Evolutionary conservation across 139 green algal genomes (phyloP).

Genomic region (Nannochloris sp.): DNA sequence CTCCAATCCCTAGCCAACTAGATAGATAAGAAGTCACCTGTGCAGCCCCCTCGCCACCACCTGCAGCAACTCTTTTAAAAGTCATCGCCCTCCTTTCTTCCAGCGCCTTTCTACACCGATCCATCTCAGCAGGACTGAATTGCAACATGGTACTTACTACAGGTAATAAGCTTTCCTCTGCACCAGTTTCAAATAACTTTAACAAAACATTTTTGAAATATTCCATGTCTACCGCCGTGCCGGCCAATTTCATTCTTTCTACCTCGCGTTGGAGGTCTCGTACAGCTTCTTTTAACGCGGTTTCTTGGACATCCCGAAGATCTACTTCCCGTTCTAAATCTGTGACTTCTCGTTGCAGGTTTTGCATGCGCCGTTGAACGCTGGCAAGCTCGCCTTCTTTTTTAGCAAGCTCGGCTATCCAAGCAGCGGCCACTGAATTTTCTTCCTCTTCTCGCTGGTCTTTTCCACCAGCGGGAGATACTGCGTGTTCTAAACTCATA

Average conservation of each 20-base stretch:
- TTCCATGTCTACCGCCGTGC: conserved; percentile 33
- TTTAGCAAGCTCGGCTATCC: conserved; percentile 21
- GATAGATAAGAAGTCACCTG: conserved; percentile 7
- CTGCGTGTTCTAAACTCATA: too few relatives aligned
- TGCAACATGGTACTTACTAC: conserved; percentile 42
- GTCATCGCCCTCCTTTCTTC: not conserved
- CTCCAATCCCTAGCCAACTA: conserved; percentile 1
- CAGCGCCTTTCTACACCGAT: conserved; percentile 30
- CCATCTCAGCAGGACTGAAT: conserved; percentile 40
- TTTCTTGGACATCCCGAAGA: conserved; percentile 38
- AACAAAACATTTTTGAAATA: conserved; percentile 56
- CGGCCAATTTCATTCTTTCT: conserved; percentile 23
- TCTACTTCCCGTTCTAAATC: conserved; percentile 39
- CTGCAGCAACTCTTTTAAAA: not conserved
- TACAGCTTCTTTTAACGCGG: conserved; percentile 45
- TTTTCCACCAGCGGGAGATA: too few relatives aligned
- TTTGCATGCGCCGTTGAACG: not conserved
- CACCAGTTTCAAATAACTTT: conserved; percentile 50
- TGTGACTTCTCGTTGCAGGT: conserved; percentile 29
- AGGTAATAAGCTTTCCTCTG: conserved; percentile 36
- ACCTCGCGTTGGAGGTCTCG: conserved; percentile 37
- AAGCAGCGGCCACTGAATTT: not conserved
- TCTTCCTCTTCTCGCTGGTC: too few relatives aligned
- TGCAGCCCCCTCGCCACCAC: not conserved
- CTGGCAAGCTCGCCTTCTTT: conserved; percentile 23